Evolutionary conservation across 805 yeast species (phyloP).

Genomic region (Candida alai): DNA sequence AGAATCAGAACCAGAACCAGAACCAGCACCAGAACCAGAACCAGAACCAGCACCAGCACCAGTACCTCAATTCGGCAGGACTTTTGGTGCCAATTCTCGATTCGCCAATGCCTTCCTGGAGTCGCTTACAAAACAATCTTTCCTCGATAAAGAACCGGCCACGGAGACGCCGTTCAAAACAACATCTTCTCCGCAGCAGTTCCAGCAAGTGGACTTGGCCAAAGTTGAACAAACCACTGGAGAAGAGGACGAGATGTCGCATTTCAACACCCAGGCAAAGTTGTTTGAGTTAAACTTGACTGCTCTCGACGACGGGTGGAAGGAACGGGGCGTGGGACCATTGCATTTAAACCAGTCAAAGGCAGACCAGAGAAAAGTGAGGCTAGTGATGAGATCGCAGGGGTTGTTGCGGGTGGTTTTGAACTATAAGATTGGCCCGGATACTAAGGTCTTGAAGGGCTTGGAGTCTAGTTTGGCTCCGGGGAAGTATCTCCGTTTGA

Average conservation of each 20-base stretch:
- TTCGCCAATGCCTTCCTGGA: conserved; percentile 54
- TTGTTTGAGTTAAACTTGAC: conserved; percentile 70
- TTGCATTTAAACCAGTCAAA: conserved; percentile 67
- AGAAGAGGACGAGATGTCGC: conserved; percentile 77
- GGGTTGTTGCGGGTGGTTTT: conserved; percentile 80
- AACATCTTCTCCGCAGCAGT: conserved; percentile 29
- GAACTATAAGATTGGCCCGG: conserved; percentile 63
- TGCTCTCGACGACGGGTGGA: conserved; percentile 78
- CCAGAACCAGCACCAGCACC: conserved; percentile 1
- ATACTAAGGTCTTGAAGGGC: conserved; percentile 68
- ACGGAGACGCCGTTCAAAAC: conserved; percentile 15
- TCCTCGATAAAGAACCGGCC: conserved; percentile 43
- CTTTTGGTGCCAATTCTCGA: conserved; percentile 45
- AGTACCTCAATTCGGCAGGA: conserved; percentile 10
- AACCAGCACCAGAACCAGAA: conserved; percentile 9
- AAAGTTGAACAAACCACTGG: conserved; percentile 69
- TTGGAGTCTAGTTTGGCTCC: conserved; percentile 81
- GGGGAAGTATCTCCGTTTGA: conserved; percentile 76
- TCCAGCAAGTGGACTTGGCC: conserved; percentile 56
- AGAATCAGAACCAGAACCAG: conserved; percentile 4
- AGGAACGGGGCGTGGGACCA: conserved; percentile 88
- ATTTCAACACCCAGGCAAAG: conserved; percentile 71
- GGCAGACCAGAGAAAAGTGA: conserved; percentile 39
- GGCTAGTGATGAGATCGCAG: conserved; percentile 88
- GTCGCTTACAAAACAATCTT: conserved; percentile 50